These are phyloP conservation scores for Fusarium vanettenii DNA, from an alignment of 2,329 filamentous ascomycete species.

Conservation along the genomic window DNA sequence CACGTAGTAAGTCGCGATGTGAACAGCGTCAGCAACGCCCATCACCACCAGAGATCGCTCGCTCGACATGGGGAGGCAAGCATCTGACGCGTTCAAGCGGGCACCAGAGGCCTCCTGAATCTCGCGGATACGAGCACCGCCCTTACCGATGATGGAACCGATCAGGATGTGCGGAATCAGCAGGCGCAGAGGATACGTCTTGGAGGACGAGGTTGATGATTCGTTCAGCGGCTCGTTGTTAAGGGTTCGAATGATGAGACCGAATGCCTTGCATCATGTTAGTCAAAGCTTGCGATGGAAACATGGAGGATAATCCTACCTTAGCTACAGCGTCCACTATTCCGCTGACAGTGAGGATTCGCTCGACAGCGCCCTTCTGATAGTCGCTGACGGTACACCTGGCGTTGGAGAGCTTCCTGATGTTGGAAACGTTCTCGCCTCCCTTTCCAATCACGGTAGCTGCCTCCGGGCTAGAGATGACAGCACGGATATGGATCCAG, in stretches of 20 bases:
- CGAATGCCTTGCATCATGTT: slow-evolving; percentile 78
- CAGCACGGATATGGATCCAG: slow-evolving; percentile 97
- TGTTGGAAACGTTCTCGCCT: slow-evolving; percentile 98
- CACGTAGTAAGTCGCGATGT: slow-evolving; percentile 99
- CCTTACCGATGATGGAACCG: slow-evolving; percentile 98
- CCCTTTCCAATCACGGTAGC: slow-evolving; percentile 99
- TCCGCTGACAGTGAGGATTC: slow-evolving; percentile 96
- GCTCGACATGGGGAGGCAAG: slow-evolving; percentile 92
- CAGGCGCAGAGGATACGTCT: slow-evolving; percentile 95
- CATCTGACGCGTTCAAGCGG: slow-evolving; percentile 94
- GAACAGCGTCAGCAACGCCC: slow-evolving; percentile 96
- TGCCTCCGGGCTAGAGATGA: slow-evolving; percentile 97
- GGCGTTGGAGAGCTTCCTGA: slow-evolving; percentile 92
- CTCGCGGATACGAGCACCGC: slow-evolving; percentile 93
- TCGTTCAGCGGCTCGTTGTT: slow-evolving; percentile 95
- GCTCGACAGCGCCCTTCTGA: slow-evolving; percentile 94
- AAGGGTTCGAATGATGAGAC: slow-evolving; percentile 95
- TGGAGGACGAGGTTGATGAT: slow-evolving; percentile 91
- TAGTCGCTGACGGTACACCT: slow-evolving; percentile 99
- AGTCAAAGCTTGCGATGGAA: slow-evolving; percentile 32
- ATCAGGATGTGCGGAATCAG: slow-evolving; percentile 97
- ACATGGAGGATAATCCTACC: slow-evolving; percentile 62
- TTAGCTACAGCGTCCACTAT: slow-evolving; percentile 97
- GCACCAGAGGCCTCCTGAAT: slow-evolving; percentile 98
- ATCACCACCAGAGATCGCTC: slow-evolving; percentile 98